Evolutionary conservation across 2,329 filamentous ascomycete genomes (phyloP).

Genomic region (Colletotrichum nymphaeae): DNA sequence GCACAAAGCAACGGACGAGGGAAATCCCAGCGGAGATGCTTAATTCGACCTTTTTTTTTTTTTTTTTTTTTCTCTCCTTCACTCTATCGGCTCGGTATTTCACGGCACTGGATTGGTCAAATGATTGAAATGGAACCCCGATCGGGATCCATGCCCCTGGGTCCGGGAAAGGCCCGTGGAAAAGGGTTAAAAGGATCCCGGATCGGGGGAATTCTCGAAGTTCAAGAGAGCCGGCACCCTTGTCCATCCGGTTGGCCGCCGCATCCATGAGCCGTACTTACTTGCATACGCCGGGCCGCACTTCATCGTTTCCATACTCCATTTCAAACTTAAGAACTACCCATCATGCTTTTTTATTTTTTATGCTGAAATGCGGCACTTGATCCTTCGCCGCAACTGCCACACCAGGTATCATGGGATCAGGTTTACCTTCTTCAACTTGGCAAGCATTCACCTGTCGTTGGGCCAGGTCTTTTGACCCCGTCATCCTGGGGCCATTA

Average conservation of each 20-base stretch:
- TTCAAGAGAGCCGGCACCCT: no score
- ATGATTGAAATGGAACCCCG: conserved; percentile 8
- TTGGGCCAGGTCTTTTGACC: neutral
- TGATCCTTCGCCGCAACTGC: neutral
- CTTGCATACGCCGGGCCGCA: neutral
- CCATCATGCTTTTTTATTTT: neutral
- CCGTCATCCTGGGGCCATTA: neutral
- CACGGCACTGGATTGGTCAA: neutral
- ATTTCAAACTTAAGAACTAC: neutral
- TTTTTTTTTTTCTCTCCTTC: no score
- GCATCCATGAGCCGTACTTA: neutral
- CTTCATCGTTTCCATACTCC: neutral
- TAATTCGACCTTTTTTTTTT: neutral
- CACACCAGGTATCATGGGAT: no score
- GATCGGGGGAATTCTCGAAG: neutral
- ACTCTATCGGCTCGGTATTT: neutral
- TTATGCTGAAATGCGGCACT: neutral
- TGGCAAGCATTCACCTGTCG: neutral
- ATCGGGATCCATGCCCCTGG: conserved; percentile 15
- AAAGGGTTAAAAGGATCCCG: neutral
- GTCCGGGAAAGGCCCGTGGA: conserved; percentile 6
- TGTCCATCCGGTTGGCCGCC: no score
- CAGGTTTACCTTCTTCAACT: neutral
- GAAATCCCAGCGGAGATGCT: conserved; percentile 28
- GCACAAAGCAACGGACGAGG: conserved; percentile 10